Base-by-base conservation (phyloP, 768 basidiomycete genomes). In the Leccinellum rugosiceps region DNA sequence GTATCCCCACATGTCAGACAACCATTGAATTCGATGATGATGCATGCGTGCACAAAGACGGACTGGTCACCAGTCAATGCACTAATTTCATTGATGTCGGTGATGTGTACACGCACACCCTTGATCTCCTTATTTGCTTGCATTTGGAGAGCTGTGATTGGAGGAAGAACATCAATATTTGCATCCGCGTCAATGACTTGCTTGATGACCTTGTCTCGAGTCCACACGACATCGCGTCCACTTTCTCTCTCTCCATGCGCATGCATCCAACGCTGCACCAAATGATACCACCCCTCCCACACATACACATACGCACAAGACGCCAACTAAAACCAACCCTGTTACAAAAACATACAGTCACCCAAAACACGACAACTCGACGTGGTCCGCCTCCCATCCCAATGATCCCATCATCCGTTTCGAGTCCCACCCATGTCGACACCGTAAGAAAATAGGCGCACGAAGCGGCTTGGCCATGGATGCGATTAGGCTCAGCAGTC, bases 361-460 rank as follows among this genome's bases (percentile, higher is more conserved):
- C 17, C 56, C 52, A 46, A 65, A 55, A 47, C 50, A 54, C 55
- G 34, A 34, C 47, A 28, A 35, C 53, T 38, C 38, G 49, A 43
- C 31, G 25, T 25, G 41, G 26, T 60, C 53, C 43, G 52, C 44
- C 23, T 44, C 50, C 10, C n/a, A 19, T 19, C 10, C 11, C 10
- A 31, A 31, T 11, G 31, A 31, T 31, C 31, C 50, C 31, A 49
- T 59, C 49, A 59, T 66, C 41, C 61, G 34, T 25, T 35, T 49
- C 5, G 17, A 25, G 19, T 19, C 48, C 48, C 46, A 47, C 17
- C 43, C 46, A 46, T 6, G 55, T 50, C 23, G 31, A 49, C 34
- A 32, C 26, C 19, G 11, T 14, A 14, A 14, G 32, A 48, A 21
- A 13, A 32, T 19, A 43, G 21, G 41, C 35, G 15, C 14, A 28